Conservation (phyloP, 495 filamentous ascomycete genomes). For the Penicillium mononematosum region DNA sequence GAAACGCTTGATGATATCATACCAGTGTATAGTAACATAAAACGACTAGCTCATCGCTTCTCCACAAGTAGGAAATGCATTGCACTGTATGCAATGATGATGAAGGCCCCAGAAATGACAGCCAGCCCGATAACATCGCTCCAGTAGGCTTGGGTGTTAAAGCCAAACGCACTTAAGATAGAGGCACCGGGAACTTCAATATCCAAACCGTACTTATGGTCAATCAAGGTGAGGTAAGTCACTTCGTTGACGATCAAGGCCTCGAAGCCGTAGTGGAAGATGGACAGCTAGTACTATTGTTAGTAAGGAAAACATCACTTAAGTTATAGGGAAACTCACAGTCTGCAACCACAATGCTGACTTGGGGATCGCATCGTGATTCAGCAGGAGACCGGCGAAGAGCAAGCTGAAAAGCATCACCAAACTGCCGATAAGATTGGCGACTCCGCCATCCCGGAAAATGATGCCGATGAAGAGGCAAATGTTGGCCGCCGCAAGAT, state of each 20-base stretch:
- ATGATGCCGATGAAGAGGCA: slow-evolving; percentile 96
- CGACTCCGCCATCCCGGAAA: slow-evolving; percentile 86
- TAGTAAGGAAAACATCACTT: slow-evolving; percentile 1
- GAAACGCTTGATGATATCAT: slow-evolving; percentile 7
- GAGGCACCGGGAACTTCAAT: slow-evolving; percentile 95
- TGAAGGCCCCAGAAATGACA: slow-evolving; percentile 77
- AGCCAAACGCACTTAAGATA: slow-evolving; percentile 91
- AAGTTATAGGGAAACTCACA: slow-evolving; percentile 43
- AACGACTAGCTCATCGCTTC: slow-evolving; percentile 59
- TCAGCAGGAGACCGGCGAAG: slow-evolving; percentile 89
- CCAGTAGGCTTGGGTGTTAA: slow-evolving; percentile 82
- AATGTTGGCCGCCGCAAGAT: slow-evolving; percentile 87
- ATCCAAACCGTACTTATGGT: slow-evolving; percentile 91
- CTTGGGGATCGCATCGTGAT: slow-evolving; percentile 86
- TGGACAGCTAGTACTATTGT: slow-evolving; percentile 65
- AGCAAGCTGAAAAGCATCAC: slow-evolving; percentile 98
- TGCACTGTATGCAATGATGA: slow-evolving; percentile 83
- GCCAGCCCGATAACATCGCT: slow-evolving; percentile 77
- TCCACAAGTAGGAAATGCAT: slow-evolving; percentile 95
- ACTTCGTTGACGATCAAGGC: slow-evolving; percentile 97
- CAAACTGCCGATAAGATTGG: slow-evolving; percentile 89
- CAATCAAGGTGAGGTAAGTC: slow-evolving; percentile 80
- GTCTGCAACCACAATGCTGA: slow-evolving; percentile 82
- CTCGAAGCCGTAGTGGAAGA: slow-evolving; percentile 98
- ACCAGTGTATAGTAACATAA: slow-evolving; percentile 1